phyloP scores from a whole-genome alignment of 345 rosid genomes.

The Kernera saxatilis region DNA sequence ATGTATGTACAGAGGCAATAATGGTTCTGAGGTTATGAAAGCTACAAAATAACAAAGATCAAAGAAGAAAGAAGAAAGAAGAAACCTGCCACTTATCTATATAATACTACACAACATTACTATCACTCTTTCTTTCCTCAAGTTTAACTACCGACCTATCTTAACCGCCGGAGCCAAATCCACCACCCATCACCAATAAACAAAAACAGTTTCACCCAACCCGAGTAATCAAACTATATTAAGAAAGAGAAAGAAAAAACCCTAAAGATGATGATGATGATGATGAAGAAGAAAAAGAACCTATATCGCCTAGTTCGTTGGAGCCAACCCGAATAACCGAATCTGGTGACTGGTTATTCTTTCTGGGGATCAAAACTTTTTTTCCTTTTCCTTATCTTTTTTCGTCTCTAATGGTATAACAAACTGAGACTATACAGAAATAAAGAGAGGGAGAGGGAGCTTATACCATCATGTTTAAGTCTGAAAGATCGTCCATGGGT shows the following conservation, averaged over 20 bases:
- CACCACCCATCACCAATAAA: conserved; percentile 31
- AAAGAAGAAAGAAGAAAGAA: not conserved
- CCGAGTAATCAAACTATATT: conserved; percentile 28
- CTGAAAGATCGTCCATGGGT: conserved; percentile 98
- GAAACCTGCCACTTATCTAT: conserved; percentile 26
- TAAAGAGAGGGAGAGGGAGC: conserved; percentile 23
- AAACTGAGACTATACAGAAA: conserved; percentile 74
- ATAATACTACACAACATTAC: conserved; percentile 42
- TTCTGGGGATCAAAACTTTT: conserved; percentile 40
- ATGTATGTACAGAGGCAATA: conserved; percentile 81
- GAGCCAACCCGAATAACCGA: conserved; percentile 46
- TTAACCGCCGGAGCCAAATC: conserved; percentile 28
- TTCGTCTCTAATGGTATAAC: conserved; percentile 66
- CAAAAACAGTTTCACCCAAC: conserved; percentile 35
- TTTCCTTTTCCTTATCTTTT: conserved; percentile 23
- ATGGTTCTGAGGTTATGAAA: conserved; percentile 43
- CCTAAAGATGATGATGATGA: conserved; percentile 29
- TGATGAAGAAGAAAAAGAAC: conserved; percentile 52
- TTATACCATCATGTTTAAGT: conserved; percentile 94
- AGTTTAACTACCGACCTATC: conserved; percentile 47
- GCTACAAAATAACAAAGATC: conserved; percentile 36
- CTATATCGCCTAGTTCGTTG: conserved; percentile 60
- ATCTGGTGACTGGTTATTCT: conserved; percentile 50
- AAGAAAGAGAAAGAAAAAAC: not conserved
- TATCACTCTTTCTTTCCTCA: conserved; percentile 35